Conservation (phyloP, 495 filamentous ascomycete genomes). For the Chaetomium fimeti region DNA sequence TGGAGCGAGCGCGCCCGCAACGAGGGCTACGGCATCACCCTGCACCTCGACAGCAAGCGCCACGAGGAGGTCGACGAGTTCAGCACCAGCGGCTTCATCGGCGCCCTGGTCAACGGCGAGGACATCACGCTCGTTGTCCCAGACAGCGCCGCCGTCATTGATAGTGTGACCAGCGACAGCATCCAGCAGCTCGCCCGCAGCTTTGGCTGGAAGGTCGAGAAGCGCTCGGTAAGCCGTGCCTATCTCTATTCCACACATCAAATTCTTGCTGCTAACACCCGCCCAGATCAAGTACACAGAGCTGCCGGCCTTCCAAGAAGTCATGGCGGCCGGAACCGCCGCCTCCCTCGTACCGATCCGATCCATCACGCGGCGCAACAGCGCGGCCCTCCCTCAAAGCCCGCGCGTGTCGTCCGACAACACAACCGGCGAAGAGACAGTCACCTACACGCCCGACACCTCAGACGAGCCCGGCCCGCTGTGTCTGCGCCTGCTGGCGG, state of each 20-base stretch:
- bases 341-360: constrained; percentile 88
- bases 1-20: constrained; percentile 72
- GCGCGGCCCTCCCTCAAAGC: constrained; percentile 42
- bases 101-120: constrained; percentile 58
- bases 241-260: no score
- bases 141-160: constrained; percentile 76
- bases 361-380: constrained; percentile 68
- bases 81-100: constrained; percentile 82
- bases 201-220: constrained; percentile 68
- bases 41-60: constrained; percentile 80
- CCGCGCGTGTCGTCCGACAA: constrained; percentile 36
- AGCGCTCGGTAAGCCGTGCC: constrained; percentile 48
- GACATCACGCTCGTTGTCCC: constrained; percentile 73
- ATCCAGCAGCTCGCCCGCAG: constrained; percentile 64
- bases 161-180: constrained; percentile 74
- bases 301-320: constrained; percentile 70
- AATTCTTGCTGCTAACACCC: constrained; percentile 19
- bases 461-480: constrained; percentile 68
- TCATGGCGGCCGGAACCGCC: constrained; percentile 90
- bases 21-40: constrained; percentile 78
- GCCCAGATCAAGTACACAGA: constrained; percentile 78
- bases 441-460: constrained; percentile 60
- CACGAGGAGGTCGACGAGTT: constrained; percentile 86
- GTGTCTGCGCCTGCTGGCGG: constrained; percentile 65
- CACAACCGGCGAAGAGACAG: constrained; percentile 55